phyloP scores from a whole-genome alignment of 1,139 yeast species.

The Yamadazyma trypodendri region DNA sequence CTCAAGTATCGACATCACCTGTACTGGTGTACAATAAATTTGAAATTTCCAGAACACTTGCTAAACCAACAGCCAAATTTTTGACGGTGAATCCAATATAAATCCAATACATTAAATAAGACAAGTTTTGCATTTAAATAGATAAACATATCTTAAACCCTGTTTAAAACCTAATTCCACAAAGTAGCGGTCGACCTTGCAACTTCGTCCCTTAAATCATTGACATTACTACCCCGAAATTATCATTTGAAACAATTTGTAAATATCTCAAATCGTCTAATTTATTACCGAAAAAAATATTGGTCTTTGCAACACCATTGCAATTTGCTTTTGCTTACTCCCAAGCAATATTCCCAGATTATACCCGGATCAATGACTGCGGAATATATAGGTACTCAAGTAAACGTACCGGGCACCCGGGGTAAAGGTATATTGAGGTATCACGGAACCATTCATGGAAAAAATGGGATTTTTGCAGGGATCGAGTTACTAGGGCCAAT shows the following conservation, averaged over 20 bases:
- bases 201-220: no score
- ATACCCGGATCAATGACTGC: slow-evolving; percentile 4
- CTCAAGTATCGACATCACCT: background rate
- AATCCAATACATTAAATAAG: background rate
- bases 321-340: background rate
- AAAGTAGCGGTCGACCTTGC: no score
- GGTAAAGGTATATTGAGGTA: slow-evolving; percentile 65
- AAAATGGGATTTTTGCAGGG: slow-evolving; percentile 82
- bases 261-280: slow-evolving; percentile 1
- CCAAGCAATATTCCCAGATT: background rate
- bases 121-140: no score
- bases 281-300: background rate
- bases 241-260: background rate
- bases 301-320: background rate
- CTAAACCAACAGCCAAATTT: slow-evolving; percentile 4
- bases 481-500: slow-evolving; percentile 69
- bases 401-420: slow-evolving; percentile 45
- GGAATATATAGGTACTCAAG: slow-evolving; percentile 34
- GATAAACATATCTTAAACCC: no score
- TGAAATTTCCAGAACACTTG: background rate
- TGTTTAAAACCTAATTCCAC: no score
- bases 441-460: slow-evolving; percentile 73
- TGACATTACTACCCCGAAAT: background rate
- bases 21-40: slow-evolving; percentile 1
- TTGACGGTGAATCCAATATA: background rate